phyloP scores from a whole-genome alignment of 108 stramenopile genomes.

The Parietichytrium sp. region DNA sequence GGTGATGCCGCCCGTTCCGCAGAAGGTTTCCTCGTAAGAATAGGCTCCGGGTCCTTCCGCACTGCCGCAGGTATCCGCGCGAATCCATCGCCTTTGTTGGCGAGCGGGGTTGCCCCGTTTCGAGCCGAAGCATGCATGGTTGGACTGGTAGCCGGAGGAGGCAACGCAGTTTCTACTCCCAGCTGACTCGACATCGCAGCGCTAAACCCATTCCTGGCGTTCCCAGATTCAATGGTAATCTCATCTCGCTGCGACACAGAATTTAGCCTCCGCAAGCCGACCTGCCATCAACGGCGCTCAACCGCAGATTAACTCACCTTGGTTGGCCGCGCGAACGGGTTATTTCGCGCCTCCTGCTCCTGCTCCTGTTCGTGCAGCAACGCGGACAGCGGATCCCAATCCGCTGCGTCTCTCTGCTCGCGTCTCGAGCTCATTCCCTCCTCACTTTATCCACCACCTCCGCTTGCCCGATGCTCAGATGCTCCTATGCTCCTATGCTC shows the following conservation, averaged over 20 bases:
- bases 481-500: background rate
- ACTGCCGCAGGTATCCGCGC: background rate
- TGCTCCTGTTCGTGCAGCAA: background rate
- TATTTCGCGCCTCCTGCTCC: background rate
- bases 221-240: background rate
- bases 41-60: background rate
- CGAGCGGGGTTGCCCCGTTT: no score
- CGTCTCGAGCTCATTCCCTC: background rate
- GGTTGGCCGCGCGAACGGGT: background rate
- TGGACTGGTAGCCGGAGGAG: background rate
- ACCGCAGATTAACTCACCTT: background rate
- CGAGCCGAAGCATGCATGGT: no score
- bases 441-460: background rate
- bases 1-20: background rate
- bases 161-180: background rate
- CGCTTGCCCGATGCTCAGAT: background rate
- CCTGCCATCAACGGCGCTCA: background rate
- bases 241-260: background rate
- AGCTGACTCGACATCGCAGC: background rate
- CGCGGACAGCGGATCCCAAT: slow-evolving; percentile 26
- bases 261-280: background rate
- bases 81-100: no score
- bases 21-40: background rate
- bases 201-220: background rate
- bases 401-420: slow-evolving; percentile 7